Base-by-base conservation (phyloP, 306 rosid genomes). In the Rosa lucieae region DNA sequence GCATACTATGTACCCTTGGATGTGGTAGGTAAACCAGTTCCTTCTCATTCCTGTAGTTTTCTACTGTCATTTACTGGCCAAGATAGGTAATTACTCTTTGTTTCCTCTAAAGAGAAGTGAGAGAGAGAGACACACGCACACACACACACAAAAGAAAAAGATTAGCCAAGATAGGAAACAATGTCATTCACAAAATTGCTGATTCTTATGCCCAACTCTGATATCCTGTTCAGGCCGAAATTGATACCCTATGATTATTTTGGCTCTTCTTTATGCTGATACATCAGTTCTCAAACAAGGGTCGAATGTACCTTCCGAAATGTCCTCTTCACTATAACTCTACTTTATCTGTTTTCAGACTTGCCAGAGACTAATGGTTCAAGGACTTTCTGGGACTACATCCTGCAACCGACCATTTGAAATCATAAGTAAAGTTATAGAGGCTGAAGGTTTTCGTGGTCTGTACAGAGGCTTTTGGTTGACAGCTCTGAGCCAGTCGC, bases 281-380 rank as follows among this genome's bases (percentile, higher is more conserved):
- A 47, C 29, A 20, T 15, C 21, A 40, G 40, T 56, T 74, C 65
- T 51, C 40, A 12, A 37, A 49, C 2, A 40, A 17, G 58, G 44
- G 47, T 14, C 32, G 3, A 72, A 35, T 46, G 20, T 10, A 68
- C n/a, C 39, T 17, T 65, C 35, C 46, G 72, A 42, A 14, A 42
- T 70, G 43, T 72, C 39, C 67, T 72, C 8, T 5, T 56, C 77
- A 40, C 67, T 73, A 73, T 20, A 39, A 21, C 0, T 55, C 14
- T 7, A 39, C 71, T 39, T 3, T 1, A 20, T 55, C 1, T 63
- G 7, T 74, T 40, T 26, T 73, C 86, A 94, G 97, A 84, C 80
- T 35, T 92, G 96, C 85, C 97, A 94, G 87, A 90, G 98, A 83
- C 82, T 89, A 75, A 94, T 94, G 98, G 96, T 89, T 26, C 97